phyloP scores from a whole-genome alignment of 352 stramenopile genomes.

The Pythium coloratum region DNA sequence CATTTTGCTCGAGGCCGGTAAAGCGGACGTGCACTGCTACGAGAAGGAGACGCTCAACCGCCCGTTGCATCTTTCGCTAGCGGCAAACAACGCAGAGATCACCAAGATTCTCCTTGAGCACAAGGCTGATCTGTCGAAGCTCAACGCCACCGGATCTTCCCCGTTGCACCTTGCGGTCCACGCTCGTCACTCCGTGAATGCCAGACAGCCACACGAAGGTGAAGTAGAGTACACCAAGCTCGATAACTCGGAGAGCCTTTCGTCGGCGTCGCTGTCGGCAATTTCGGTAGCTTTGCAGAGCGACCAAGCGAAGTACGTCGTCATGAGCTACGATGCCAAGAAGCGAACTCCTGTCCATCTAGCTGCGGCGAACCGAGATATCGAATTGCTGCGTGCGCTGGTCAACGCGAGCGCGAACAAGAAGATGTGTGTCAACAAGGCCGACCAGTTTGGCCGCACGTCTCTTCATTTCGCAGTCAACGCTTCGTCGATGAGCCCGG shows the following conservation, averaged over 20 bases:
- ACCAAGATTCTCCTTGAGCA: constrained; percentile 46
- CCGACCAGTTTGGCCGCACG: constrained; percentile 50
- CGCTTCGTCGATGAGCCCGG: constrained; percentile 54
- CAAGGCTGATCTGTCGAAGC: constrained; percentile 45
- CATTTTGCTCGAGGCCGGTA: constrained; percentile 40
- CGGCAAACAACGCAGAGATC: constrained; percentile 40
- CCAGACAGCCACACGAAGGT: constrained; percentile 46
- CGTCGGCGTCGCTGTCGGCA: constrained; percentile 30
- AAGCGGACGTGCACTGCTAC: constrained; percentile 43
- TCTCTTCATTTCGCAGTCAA: constrained; percentile 80
- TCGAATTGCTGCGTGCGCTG: constrained; percentile 52
- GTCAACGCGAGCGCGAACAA: constrained; percentile 39
- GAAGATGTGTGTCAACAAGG: constrained; percentile 47
- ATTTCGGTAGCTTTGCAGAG: constrained; percentile 60
- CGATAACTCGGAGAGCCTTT: constrained; percentile 19
- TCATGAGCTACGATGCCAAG: constrained; percentile 44
- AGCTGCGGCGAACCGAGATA: constrained; percentile 59
- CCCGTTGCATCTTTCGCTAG: constrained; percentile 50
- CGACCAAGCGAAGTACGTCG: constrained; percentile 40
- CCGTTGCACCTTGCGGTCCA: constrained; percentile 52
- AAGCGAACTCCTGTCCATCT: constrained; percentile 61
- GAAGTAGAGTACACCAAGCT: constrained; percentile 54
- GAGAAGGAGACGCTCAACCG: constrained; percentile 40
- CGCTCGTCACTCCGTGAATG: constrained; percentile 46
- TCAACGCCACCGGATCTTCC: constrained; percentile 37